These are phyloP conservation scores for Myochromella boudieri DNA, from an alignment of 768 basidiomycete species.

Conservation along the genomic window DNA sequence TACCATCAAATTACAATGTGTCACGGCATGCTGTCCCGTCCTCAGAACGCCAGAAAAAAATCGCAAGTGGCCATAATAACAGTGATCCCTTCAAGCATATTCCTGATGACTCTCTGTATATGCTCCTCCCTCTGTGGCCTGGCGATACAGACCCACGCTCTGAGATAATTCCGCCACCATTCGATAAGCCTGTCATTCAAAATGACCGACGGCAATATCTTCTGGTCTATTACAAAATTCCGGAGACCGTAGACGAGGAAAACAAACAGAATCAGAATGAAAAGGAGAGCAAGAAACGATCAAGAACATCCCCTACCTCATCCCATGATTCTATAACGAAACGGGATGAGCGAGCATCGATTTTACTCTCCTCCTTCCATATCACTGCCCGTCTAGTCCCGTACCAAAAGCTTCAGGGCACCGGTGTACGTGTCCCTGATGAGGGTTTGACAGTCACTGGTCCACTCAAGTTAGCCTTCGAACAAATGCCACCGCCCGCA, in stretches of 20 bases:
- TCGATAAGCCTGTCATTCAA: constrained; percentile 36
- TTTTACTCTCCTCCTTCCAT: constrained; percentile 65
- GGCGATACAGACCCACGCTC: constrained; percentile 61
- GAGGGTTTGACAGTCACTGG: constrained; percentile 70
- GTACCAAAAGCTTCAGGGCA: constrained; percentile 69
- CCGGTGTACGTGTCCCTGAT: constrained; percentile 72
- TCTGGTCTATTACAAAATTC: constrained; percentile 72
- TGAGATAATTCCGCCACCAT: constrained; percentile 24
- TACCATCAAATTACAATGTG: constrained; percentile 49
- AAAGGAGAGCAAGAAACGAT: constrained; percentile 42
- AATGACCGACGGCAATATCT: constrained; percentile 65
- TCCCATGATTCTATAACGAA: constrained; percentile 31
- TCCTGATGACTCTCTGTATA: constrained; percentile 70
- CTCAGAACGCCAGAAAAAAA: constrained; percentile 29
- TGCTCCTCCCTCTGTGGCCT: constrained; percentile 86
- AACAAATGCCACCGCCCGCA: constrained; percentile 39
- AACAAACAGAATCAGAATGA: constrained; percentile 31
- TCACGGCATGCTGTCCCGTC: constrained; percentile 25
- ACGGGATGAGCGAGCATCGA: constrained; percentile 39
- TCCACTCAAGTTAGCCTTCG: constrained; percentile 51
- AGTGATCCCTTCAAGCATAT: constrained; percentile 58
- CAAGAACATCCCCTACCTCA: constrained; percentile 37
- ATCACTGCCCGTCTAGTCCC: constrained; percentile 74
- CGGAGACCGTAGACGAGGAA: constrained; percentile 14
- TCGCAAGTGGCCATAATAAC: constrained; percentile 23